Percentiles rank a stretch among this genome's conserved stretches.
Evolutionary conservation across 345 rosid genomes (phyloP).

Genomic region (Populus ilicifolia): DNA sequence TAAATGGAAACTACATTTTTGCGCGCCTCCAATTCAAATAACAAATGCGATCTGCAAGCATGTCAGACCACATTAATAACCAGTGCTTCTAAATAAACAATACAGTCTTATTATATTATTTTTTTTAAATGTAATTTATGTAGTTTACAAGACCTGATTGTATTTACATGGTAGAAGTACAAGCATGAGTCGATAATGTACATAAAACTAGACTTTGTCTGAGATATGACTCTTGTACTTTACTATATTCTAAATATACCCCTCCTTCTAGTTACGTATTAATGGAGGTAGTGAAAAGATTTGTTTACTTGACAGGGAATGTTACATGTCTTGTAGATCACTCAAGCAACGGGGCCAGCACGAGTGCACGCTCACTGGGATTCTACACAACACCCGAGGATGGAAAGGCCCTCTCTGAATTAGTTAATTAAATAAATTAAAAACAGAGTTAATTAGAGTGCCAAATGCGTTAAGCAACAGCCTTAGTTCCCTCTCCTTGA

Average conservation of each 20-base stretch:
- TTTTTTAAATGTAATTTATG: too few species aligned
- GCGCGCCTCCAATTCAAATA: too few species aligned
- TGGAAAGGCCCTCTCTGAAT: not conserved
- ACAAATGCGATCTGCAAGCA: too few species aligned
- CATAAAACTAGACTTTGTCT: not conserved
- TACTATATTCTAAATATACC: not conserved
- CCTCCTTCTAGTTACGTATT: not conserved
- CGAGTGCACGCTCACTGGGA: slow-evolving; percentile 33
- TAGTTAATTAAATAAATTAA: too few species aligned
- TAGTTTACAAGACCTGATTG: too few species aligned
- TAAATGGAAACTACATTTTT: too few species aligned
- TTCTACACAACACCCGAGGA: slow-evolving; percentile 5
- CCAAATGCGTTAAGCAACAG: slow-evolving; percentile 71
- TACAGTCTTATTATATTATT: too few species aligned
- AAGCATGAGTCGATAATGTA: too few species aligned
- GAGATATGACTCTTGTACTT: not conserved
- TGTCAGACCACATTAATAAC: too few species aligned
- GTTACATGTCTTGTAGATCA: slow-evolving; percentile 53
- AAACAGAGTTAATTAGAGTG: slow-evolving; percentile 2
- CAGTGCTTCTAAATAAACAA: too few species aligned
- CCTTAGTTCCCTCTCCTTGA: slow-evolving; percentile 30
- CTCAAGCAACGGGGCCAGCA: slow-evolving; percentile 44
- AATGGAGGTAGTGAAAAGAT: not conserved
- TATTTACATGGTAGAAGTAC: too few species aligned
- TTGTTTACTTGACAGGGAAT: slow-evolving; percentile 33